Evolutionary conservation across 1,284 basidiomycete genomes (phyloP).

Genomic region (Moesziomyces sp.): DNA sequence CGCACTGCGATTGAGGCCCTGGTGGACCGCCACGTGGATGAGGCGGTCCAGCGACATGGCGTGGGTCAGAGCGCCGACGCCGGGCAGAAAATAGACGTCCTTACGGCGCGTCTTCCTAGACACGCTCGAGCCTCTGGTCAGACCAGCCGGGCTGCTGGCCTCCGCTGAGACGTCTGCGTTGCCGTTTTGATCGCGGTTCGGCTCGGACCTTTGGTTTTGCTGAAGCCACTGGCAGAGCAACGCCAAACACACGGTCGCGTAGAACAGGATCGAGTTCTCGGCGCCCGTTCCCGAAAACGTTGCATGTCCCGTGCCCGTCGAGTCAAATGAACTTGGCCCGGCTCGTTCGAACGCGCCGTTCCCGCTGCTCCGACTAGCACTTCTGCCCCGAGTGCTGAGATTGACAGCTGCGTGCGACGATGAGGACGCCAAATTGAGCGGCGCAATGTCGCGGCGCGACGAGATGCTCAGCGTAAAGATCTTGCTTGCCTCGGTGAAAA

Average conservation of each 20-base stretch:
- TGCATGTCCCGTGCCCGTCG: background rate
- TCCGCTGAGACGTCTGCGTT: background rate
- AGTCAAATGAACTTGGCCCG: background rate
- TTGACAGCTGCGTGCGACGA: too few species aligned
- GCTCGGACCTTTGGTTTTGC: background rate
- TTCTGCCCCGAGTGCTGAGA: background rate
- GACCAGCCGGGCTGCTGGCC: background rate
- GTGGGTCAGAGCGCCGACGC: too few species aligned
- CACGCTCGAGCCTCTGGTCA: constrained; percentile 1
- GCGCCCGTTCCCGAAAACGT: constrained; percentile 3
- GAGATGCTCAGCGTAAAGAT: constrained; percentile 5
- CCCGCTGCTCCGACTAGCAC: background rate
- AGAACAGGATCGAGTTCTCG: constrained; percentile 4
- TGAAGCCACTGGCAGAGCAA: constrained; percentile 1
- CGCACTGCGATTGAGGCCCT: constrained; percentile 2
- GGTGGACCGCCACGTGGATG: constrained; percentile 1
- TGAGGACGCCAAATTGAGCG: background rate
- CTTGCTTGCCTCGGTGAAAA: constrained; percentile 5
- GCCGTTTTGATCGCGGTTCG: too few species aligned
- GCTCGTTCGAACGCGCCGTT: background rate
- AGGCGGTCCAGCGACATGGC: constrained; percentile 2
- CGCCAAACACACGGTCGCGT: constrained; percentile 6
- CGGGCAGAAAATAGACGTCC: background rate
- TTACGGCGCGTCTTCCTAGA: background rate
- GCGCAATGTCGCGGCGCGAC: constrained; percentile 3